A percentile compares a stretch with the other conserved stretches of the same genome.
These are phyloP conservation scores for Phaseolus lunatus DNA, from an alignment of 306 rosid genomes.

Conservation along the genomic window DNA sequence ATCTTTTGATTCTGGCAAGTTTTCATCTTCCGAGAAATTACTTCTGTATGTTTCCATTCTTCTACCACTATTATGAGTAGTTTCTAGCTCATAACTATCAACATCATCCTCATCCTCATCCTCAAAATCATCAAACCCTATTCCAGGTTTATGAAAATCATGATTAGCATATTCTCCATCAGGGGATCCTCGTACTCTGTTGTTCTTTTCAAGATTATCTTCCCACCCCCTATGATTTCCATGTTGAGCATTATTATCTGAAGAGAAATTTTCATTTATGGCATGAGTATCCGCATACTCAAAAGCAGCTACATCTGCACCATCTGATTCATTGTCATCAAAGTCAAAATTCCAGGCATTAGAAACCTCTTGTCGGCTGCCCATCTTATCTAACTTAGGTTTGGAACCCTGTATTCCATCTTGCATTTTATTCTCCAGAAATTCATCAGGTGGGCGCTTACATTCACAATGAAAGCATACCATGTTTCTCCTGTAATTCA, in stretches of 20 bases:
- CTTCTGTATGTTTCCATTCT: slow-evolving; percentile 54
- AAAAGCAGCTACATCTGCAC: slow-evolving; percentile 97
- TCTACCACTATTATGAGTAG: slow-evolving; percentile 50
- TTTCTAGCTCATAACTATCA: slow-evolving; percentile 85
- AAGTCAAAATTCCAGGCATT: slow-evolving; percentile 99
- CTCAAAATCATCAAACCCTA: slow-evolving; percentile 94
- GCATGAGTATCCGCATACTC: slow-evolving; percentile 87
- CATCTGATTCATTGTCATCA: slow-evolving; percentile 96
- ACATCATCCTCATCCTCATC: slow-evolving; percentile 92
- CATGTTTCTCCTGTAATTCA: slow-evolving; percentile 91
- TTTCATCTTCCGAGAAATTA: slow-evolving; percentile 67
- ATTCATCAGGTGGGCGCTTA: slow-evolving; percentile 90
- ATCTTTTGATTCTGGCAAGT: slow-evolving; percentile 60
- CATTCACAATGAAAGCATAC: slow-evolving; percentile 97
- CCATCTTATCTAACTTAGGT: slow-evolving; percentile 59
- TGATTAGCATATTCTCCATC: slow-evolving; percentile 62
- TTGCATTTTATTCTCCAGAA: slow-evolving; percentile 69
- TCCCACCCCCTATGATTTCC: slow-evolving; percentile 57
- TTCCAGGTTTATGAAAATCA: slow-evolving; percentile 54
- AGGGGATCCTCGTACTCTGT: slow-evolving; percentile 52
- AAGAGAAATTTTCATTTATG: slow-evolving; percentile 53
- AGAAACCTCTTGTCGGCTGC: slow-evolving; percentile 65
- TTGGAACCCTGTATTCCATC: slow-evolving; percentile 59
- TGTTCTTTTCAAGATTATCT: slow-evolving; percentile 52
- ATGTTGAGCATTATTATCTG: slow-evolving; percentile 54